Base-by-base conservation (phyloP, 148 eudicot species). In the Fagopyrum esculentum region DNA sequence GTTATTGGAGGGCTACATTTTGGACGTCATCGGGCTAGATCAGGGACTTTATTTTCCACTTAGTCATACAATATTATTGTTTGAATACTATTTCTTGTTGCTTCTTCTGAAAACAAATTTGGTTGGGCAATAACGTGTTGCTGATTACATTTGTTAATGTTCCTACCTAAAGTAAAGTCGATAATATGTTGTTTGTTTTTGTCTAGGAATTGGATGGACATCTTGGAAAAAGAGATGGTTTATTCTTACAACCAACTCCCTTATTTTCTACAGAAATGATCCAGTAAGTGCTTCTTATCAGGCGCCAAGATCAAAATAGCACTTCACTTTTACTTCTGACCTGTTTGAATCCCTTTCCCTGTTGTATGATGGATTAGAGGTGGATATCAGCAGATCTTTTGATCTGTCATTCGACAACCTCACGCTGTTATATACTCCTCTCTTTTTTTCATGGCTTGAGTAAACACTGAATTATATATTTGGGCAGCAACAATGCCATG, bases 201-300 rank as follows among this genome's bases (percentile, higher is more conserved):
- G 54, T 89, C 78, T 77, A 95, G 99, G 99, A 80, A 92, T 95
- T 56, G 99, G 99, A 73, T 95, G 99, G 99, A 95, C 97, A 45
- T 90, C 97, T 19, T 95, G 99, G 99, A 95, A 95, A 88, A 95
- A 95, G 78, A 86, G 97, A 82, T 95, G 99, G 99, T 95, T 95
- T 82, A 87, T 92, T 56, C 83, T 95, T 71, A 92, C 99, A 26
- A 89, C 88, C 43, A 92, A 97, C 45, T 95, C 99, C 60, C 82
- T 95, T 78, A 97, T 95, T 76, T 95, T 95, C 84, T 95, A 84
- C 71, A 89, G 97, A 86, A 92, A 84, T 76, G 99, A 95, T 82
- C 99, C 99, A 45, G 99, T 95, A 87, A 95, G 99, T 79, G 52
- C 45, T 15, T 57, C 75, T 51, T 45, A 71, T 49, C 35, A 49